Evolutionary conservation across 2,329 filamentous ascomycete genomes (phyloP), one percentile per base, ranked within the genome.

Genomic region (Fusarium annulatum): DNA sequence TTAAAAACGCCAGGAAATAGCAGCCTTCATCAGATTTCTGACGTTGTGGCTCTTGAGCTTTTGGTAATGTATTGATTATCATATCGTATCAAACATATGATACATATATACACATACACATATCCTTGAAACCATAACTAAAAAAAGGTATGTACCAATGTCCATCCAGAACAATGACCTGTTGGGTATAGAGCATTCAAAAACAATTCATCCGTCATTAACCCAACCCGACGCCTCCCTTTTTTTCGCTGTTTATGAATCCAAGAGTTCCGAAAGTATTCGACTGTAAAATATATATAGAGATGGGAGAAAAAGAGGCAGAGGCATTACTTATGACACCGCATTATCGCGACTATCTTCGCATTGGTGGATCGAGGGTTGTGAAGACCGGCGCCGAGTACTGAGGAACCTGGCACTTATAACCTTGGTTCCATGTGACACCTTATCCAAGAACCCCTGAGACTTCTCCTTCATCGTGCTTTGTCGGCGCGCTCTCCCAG

Each of bases 301-400:
- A 42, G 60, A 58, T 49, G 45, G 49, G 45, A 45, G 33, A 63
- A 51, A 67, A 67, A 65, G 64, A 53, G 49, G 45, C 45, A 69
- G 70, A 61, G 67, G 62, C 69, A 70, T 76, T 70, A 78, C 58
- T 55, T 71, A 61, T 46, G 59, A 49, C 30, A 61, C 60, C 56
- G 67, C 57, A 21, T 63, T 67, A 11, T 65, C 61, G 38, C 69
- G 51, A 39, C 66, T 77, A 43, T 77, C 77, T 61, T 81, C 80
- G 49, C 64, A 76, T 53, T 81, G 74, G 39, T 81, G 79, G 39
- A 79, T 71, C n/a, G 78, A 76, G 21, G 77, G 77, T 30, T 80
- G 80, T 12, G 79, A 82, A 26, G 79, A 80, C 34, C 78, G 79
- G 30, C 79, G 74, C 28, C 78, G 76, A n/a, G 77, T 64, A 23